Conservation (phyloP, 352 stramenopile genomes). For the Phytophthora hybrid region DNA sequence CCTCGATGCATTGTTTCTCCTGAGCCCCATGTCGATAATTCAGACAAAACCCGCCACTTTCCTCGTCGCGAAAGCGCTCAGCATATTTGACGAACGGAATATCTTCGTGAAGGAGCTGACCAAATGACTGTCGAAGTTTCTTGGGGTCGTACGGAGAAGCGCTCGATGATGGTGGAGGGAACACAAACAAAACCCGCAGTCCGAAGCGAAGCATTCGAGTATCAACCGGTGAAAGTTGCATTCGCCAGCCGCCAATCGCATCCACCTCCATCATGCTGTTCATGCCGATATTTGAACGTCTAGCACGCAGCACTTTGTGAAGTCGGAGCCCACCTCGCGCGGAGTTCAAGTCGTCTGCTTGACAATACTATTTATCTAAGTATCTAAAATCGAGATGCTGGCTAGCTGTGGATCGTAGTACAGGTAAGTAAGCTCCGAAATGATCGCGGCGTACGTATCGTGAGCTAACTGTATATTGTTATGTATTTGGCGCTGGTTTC, state of each 20-base stretch:
- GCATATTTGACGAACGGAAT: slow-evolving; percentile 2
- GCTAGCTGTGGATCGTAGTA: no score
- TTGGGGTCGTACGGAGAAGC: background rate
- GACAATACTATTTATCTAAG: background rate
- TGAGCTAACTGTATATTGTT: background rate
- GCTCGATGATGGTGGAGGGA: background rate
- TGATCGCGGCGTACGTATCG: background rate
- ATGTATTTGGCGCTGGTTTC: background rate
- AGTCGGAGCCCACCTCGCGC: background rate
- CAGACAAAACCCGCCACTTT: slow-evolving; percentile 7
- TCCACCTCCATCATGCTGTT: background rate
- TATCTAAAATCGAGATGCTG: background rate
- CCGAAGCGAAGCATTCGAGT: slow-evolving; percentile 10
- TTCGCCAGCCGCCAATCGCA: background rate
- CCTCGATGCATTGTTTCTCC: background rate
- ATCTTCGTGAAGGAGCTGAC: slow-evolving; percentile 8
- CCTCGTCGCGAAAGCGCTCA: background rate
- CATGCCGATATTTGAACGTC: background rate
- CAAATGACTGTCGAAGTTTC: slow-evolving; percentile 7
- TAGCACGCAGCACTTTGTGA: background rate
- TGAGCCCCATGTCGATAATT: background rate
- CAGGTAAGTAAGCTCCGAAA: background rate
- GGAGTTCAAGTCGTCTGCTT: background rate
- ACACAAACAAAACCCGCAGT: slow-evolving; percentile 2
- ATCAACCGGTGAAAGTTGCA: slow-evolving; percentile 6